These are phyloP conservation scores for Coniochaeta sp. DNA, from an alignment of 2,329 filamentous ascomycete genomes.

Conservation along the genomic window DNA sequence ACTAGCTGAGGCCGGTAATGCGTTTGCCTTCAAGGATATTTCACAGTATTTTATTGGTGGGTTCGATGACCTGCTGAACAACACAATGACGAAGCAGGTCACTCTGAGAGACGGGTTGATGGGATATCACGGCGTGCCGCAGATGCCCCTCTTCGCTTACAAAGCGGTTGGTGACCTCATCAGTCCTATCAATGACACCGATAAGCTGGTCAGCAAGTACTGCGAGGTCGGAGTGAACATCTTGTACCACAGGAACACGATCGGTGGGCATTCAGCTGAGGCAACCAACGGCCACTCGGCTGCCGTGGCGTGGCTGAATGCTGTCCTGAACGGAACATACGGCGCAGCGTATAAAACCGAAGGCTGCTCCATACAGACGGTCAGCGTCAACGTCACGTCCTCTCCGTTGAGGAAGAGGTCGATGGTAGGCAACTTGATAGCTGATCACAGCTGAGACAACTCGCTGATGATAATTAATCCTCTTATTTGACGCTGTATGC, in stretches of 20 bases:
- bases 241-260: conserved; percentile 30
- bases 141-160: conserved; percentile 31
- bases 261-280: conserved; percentile 30
- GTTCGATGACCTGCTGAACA: conserved; percentile 9
- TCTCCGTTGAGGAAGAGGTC: neutral
- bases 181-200: conserved; percentile 29
- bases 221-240: conserved; percentile 31
- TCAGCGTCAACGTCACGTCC: neutral
- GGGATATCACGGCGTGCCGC: conserved; percentile 22
- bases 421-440: neutral
- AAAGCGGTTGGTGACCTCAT: conserved; percentile 35
- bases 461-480: neutral
- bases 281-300: conserved; percentile 11
- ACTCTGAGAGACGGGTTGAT: neutral
- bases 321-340: neutral
- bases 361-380: neutral
- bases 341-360: neutral
- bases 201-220: conserved; percentile 28
- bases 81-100: conserved; percentile 10
- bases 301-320: neutral
- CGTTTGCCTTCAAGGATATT: conserved; percentile 7
- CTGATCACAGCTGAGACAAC: neutral
- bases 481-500: too few relatives aligned
- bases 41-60: conserved; percentile 10
- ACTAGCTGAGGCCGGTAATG: conserved; percentile 6